Conservation (phyloP, 2,329 filamentous ascomycete genomes). For the Sphaerostilbella broomeana region DNA sequence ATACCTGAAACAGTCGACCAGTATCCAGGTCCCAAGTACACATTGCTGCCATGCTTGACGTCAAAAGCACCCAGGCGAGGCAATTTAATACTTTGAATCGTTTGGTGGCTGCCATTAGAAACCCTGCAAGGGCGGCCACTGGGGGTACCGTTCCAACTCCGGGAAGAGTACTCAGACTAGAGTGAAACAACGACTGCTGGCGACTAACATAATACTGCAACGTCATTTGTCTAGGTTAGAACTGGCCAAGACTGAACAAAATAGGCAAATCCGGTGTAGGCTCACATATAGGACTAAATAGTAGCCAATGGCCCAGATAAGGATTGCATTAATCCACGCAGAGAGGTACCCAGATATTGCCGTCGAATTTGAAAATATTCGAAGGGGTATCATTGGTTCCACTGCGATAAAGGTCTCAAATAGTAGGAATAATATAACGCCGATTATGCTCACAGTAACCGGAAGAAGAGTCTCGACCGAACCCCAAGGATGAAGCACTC, state of each 20-base stretch:
- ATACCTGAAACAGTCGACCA: slow-evolving; percentile 2
- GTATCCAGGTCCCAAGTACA: background rate
- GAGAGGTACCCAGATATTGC: slow-evolving; percentile 2
- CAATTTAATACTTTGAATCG: background rate
- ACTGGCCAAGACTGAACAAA: background rate
- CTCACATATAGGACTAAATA: slow-evolving; percentile 5
- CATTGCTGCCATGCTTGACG: no score
- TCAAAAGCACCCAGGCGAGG: background rate
- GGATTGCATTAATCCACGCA: background rate
- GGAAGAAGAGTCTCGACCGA: background rate
- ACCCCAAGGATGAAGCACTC: background rate
- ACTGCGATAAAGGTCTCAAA: background rate
- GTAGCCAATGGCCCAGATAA: slow-evolving; percentile 1
- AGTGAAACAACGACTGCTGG: background rate
- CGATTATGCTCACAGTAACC: background rate
- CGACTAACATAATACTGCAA: no score
- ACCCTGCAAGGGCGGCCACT: background rate
- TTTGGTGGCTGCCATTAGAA: background rate
- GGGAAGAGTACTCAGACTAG: background rate
- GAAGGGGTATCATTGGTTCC: background rate
- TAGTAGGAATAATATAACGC: background rate
- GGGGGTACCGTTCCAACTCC: background rate
- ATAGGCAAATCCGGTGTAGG: background rate
- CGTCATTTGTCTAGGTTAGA: no score
- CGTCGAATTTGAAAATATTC: background rate